Conservation (phyloP, 768 basidiomycete genomes). For the Termitomyces sp. region DNA sequence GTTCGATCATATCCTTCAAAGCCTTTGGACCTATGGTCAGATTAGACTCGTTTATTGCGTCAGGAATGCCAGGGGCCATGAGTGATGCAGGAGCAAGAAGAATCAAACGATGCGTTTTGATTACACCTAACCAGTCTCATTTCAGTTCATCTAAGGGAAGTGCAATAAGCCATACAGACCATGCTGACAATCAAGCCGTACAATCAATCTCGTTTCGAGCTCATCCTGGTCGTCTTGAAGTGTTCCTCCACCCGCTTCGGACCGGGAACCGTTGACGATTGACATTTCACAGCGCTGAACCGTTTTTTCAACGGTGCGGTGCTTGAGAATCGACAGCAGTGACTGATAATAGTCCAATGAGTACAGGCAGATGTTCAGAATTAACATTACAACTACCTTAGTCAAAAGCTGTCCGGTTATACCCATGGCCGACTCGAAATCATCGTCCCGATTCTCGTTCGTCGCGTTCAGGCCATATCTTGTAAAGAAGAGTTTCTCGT, state of each 20-base stretch:
- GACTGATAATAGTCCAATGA: constrained; percentile 35
- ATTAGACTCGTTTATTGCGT: constrained; percentile 52
- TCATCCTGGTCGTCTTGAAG: constrained; percentile 47
- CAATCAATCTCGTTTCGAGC: constrained; percentile 65
- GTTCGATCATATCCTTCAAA: constrained; percentile 75
- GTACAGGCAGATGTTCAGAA: not conserved
- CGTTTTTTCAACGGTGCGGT: constrained; percentile 68
- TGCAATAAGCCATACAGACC: constrained; percentile 32
- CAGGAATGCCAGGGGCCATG: constrained; percentile 62
- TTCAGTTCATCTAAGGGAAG: not conserved
- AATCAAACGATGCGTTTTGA: constrained; percentile 76
- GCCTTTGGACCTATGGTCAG: constrained; percentile 69
- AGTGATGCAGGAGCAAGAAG: constrained; percentile 53
- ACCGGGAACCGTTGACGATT: constrained; percentile 46
- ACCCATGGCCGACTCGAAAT: constrained; percentile 29
- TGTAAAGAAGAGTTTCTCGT: constrained; percentile 62
- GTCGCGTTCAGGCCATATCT: constrained; percentile 43
- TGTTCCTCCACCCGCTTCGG: constrained; percentile 24
- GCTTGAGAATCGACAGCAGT: constrained; percentile 68
- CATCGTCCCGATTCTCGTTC: constrained; percentile 18
- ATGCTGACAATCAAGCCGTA: constrained; percentile 79
- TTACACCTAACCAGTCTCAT: constrained; percentile 46
- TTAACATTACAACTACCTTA: constrained; percentile 40
- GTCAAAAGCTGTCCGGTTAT: constrained; percentile 64
- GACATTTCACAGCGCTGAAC: constrained; percentile 75